A percentile compares a stretch with the other conserved stretches of the same genome.
Conservation (phyloP, 2,329 filamentous ascomycete genomes). For the Colletotrichum sp. region DNA sequence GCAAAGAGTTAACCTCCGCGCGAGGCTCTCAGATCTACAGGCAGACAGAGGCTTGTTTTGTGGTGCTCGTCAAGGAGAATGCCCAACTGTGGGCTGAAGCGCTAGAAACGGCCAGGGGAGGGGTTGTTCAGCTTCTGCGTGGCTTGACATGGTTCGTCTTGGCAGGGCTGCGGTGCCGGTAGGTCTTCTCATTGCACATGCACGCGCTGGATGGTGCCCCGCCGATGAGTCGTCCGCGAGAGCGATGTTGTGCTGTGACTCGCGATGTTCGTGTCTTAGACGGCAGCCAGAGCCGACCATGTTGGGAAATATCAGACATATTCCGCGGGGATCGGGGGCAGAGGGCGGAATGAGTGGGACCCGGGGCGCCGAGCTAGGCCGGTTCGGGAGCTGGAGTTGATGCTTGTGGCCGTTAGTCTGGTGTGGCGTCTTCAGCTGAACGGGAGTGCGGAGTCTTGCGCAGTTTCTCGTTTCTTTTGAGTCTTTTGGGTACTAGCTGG, state of each 20-base stretch:
- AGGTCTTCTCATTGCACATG: neutral
- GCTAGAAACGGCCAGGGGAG: neutral
- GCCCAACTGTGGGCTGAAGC: neutral
- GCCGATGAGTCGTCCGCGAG: neutral
- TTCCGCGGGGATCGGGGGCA: constrained; percentile 11
- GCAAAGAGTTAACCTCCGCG: neutral
- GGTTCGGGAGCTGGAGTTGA: constrained; percentile 6
- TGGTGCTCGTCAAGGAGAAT: neutral
- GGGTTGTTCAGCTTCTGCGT: constrained; percentile 13
- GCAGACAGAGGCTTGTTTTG: neutral
- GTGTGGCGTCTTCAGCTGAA: constrained; percentile 15
- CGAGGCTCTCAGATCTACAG: neutral
- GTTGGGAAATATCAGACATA: neutral
- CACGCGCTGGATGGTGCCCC: neutral
- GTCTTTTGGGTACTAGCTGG: neutral
- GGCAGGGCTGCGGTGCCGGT: neutral
- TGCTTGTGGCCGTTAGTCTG: neutral
- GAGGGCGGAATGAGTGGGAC: constrained; percentile 9
- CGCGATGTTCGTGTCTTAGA: neutral
- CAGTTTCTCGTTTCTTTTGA: neutral
- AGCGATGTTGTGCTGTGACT: neutral
- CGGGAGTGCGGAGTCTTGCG: neutral
- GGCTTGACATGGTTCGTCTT: neutral
- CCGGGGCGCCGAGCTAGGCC: constrained; percentile 6
- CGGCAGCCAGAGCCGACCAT: neutral